Evolutionary conservation across 257 asterid species (phyloP), one percentile per base, ranked within the genome.

Genomic region (Gardenia jasminoides): DNA sequence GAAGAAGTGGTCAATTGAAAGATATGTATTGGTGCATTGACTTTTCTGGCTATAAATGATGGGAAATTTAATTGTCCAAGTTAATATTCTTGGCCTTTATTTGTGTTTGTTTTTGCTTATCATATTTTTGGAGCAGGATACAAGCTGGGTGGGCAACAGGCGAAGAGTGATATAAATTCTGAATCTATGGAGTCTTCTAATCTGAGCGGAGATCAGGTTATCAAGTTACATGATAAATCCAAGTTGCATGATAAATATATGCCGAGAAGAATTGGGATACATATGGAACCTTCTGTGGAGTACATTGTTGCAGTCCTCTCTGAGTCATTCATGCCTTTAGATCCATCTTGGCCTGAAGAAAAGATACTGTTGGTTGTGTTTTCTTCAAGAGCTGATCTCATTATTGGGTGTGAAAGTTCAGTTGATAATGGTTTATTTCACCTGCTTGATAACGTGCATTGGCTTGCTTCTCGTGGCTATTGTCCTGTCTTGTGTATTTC

Each of bases 291-390:
- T 31, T 95, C 98, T 39, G 91, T 90, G 36, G 98, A 90, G 80
- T 95, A 95, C 86, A 88, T 92, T 81, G 91, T 92, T 78, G 87
- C 97, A 4, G 90, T 92, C 78, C 90, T 95, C 33, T 90, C 99
- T 72, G 97, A 88, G 85, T 96, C 97, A 59, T 93, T 95, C 87
- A 80, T 95, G 91, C 98, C 99, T 26, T 78, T 95, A 81, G 99
- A 95, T 75, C 92, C 98, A 61, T 84, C 97, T 28, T 95, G 97
- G 98, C 97, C 98, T n/a, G 84, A 79, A 36, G 87, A 91, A 75
- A 93, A 92, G 91, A 79, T 89, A 82, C 80, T 85, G 75, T 88
- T 91, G 20, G 73, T 93, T 30, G 41, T 89, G 79, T 81, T 86
- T 43, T 87, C 90, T 81, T 95, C 99, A 47, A 88, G 84, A 75